Percentiles rank a stretch among this genome's conserved stretches.
Evolutionary conservation across 495 filamentous ascomycete species (phyloP).

Genomic region (Lepidopterella palustris): DNA sequence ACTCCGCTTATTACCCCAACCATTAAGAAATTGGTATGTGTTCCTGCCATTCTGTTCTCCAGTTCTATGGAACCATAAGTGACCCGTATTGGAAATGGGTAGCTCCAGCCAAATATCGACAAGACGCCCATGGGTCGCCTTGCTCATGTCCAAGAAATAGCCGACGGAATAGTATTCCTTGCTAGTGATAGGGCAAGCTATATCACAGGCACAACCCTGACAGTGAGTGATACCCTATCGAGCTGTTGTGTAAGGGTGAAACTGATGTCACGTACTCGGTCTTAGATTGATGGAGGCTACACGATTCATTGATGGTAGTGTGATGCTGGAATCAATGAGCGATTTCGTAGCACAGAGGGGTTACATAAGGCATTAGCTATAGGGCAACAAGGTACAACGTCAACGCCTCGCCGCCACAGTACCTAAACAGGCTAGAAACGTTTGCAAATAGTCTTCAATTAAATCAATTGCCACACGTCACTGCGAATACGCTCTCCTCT

Average conservation of each 20-base stretch:
- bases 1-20: not conserved
- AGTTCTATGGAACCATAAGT: too few relatives aligned
- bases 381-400: too few relatives aligned
- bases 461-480: too few relatives aligned
- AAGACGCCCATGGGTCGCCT: constrained; percentile 31
- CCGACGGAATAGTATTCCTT: constrained; percentile 33
- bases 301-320: not conserved
- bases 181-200: constrained; percentile 38
- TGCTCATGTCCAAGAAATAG: constrained; percentile 34
- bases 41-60: not conserved
- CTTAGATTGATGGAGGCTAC: not conserved
- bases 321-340: not conserved
- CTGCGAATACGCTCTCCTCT: too few relatives aligned
- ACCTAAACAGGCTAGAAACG: too few relatives aligned
- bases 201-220: constrained; percentile 28
- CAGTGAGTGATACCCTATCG: constrained; percentile 17
- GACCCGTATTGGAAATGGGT: too few relatives aligned
- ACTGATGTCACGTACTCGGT: not conserved
- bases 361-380: too few relatives aligned
- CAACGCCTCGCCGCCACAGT: too few relatives aligned
- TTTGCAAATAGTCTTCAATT: too few relatives aligned
- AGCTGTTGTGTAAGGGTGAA: not conserved
- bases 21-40: not conserved
- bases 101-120: constrained; percentile 18
- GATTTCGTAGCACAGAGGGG: not conserved